phyloP scores from a whole-genome alignment of 345 rosid species.

The Murraya paniculata region DNA sequence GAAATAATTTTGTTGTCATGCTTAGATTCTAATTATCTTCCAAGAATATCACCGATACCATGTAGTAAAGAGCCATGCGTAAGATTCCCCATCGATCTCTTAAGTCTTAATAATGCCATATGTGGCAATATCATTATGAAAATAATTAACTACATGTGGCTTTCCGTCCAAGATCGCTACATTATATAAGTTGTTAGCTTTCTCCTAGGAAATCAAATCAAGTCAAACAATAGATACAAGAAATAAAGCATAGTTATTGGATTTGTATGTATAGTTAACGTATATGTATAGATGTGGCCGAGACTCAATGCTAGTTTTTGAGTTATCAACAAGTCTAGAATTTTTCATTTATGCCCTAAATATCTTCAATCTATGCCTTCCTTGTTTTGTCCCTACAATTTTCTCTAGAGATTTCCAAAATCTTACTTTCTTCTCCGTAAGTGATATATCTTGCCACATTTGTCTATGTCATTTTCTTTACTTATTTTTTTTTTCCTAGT shows the following conservation, averaged over 20 bases:
- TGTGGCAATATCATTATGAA: neutral
- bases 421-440: neutral
- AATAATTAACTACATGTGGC: neutral
- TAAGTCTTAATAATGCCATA: neutral
- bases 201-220: neutral
- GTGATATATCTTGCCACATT: neutral
- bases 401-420: neutral
- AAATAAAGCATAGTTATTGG: neutral
- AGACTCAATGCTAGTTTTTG: neutral
- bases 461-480: neutral
- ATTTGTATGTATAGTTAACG: neutral
- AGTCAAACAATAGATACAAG: neutral
- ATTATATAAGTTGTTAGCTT: neutral
- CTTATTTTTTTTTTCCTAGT: neutral
- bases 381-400: neutral
- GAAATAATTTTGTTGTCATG: neutral
- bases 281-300: conserved; percentile 12
- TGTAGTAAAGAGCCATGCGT: neutral
- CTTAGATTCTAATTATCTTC: neutral
- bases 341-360: neutral
- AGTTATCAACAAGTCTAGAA: neutral
- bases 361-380: neutral
- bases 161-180: neutral
- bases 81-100: neutral
- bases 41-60: neutral